Evolutionary conservation across 495 filamentous ascomycete species (phyloP), one percentile per base, ranked within the genome.

Genomic region (Immersiella caudata): DNA sequence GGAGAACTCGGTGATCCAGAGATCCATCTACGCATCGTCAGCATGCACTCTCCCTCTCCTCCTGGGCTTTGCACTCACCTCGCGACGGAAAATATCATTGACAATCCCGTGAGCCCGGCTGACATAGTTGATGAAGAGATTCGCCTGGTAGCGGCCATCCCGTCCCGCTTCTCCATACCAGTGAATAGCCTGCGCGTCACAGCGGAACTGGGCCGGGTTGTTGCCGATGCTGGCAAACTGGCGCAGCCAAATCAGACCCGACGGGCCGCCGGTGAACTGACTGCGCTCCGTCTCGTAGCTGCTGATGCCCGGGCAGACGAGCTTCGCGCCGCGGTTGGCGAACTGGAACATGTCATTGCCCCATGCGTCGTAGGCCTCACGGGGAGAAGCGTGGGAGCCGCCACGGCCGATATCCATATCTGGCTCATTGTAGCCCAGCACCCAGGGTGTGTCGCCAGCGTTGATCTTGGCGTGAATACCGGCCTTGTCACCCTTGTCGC

Each of bases 371-470:
- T 50, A 64, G 7, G 66, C 60, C 22, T 59, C 14, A 18, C 24
- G 24, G 6, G 66, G 52, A 11, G 66, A 59, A 8, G 35, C 66
- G 3, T 46, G 26, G 25, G 27, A 57, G 8, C 60, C 66, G 18
- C 66, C 66, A n/a, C 33, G 33, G 1, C 7, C 52, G 1, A 18
- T 9, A 4, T 14, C 11, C 33, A 68, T 25, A 36, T 68, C 66
- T 51, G 66, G 66, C 66, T 68, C 66, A 26, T 68, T 68, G 66
- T 68, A 68, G 16, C 66, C 66, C 16, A 64, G 66, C 51, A 64
- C 60, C 59, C 50, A 68, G 8, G 66, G 66, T 12, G 60, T 65
- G 52, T 65, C 60, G 35, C 61, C 60, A 8, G 20, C 26, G 26
- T 16, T 11, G 33, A 68, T 26, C 51, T 24, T 40, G 51, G 36